Base-by-base conservation (phyloP, 2,329 filamentous ascomycete species). In the Fusarium kyushuense region DNA sequence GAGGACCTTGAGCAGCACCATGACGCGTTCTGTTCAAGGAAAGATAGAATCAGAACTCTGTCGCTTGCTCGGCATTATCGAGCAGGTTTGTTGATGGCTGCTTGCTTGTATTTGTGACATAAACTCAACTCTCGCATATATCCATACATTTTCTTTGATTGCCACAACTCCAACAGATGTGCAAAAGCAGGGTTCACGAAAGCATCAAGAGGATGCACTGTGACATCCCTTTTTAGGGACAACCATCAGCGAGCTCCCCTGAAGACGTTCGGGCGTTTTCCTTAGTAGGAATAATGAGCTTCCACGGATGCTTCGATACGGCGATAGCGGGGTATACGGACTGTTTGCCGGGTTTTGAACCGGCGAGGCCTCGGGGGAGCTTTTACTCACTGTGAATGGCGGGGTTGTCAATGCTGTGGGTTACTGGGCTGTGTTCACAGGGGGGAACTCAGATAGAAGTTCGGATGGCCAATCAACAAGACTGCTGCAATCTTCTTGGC, bases 261-360 rank as follows among this genome's bases (percentile, higher is more conserved):
- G 60, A 60, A 35, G 61, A 59, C 21, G 36, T 53, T 51, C 64
- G 67, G 61, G 54, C 55, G 64, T 67, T 68, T 74, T 61, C 66
- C 72, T 36, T 54, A 74, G 70, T 61, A 45, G 72, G 72, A 60
- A 69, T 69, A 62, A 64, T 46, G 72, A 67, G 72, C 72, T 74
- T 74, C 72, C 62, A 74, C 61, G 47, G 46, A 66, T 65, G 67
- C 70, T 74, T 74, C 72, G 58, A 74, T 61, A 72, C 63, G 58
- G 66, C 48, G 69, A 66, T 74, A 73, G 72, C 69, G 72, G 72
- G 72, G 72, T 74, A 71, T 72, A 58, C 69, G 63, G 64, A 58
- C 60, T 60, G 63, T 57, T 70, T 72, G 58, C 69, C 65, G 67
- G 58, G 52, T 41, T 35, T 41, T 36, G 40, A 25, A 41, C 58